Percentiles rank a stretch among this genome's conserved stretches.
phyloP scores from a whole-genome alignment of 2,329 filamentous ascomycete species.

The Apiospora arundinis region DNA sequence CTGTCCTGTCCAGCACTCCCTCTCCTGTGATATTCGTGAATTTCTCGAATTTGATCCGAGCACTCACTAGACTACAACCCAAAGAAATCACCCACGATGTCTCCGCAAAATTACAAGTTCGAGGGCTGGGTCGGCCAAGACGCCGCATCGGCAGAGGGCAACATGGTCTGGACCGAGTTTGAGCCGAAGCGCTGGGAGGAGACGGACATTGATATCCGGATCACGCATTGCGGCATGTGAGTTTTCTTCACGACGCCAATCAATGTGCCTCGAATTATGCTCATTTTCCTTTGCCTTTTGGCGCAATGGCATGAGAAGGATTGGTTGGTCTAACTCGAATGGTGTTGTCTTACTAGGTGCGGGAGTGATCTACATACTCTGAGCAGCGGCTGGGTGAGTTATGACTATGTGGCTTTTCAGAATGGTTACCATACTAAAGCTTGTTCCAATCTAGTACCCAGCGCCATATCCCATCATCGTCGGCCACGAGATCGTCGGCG shows the following conservation, averaged over 20 bases:
- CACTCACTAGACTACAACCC: neutral
- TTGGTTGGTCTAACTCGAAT: too few species aligned
- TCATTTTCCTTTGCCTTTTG: neutral
- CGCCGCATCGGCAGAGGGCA: constrained; percentile 22
- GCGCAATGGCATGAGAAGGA: neutral
- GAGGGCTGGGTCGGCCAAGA: constrained; percentile 27
- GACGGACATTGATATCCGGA: constrained; percentile 54
- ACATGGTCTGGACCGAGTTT: constrained; percentile 40
- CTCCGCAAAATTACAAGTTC: constrained; percentile 24
- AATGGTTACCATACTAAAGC: too few species aligned
- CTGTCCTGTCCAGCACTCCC: neutral
- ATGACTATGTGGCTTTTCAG: too few species aligned
- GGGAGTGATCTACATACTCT: constrained; percentile 52
- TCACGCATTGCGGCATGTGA: constrained; percentile 54
- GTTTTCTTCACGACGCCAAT: neutral
- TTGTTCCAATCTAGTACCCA: constrained; percentile 24
- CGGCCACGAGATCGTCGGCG: constrained; percentile 58
- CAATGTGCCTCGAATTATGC: too few species aligned
- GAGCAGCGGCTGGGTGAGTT: constrained; percentile 41
- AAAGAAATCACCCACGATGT: neutral
- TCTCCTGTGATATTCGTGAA: neutral
- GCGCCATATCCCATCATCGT: constrained; percentile 42
- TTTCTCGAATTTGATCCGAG: neutral
- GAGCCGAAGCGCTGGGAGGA: constrained; percentile 54
- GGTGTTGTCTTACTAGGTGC: constrained; percentile 35